Percentiles rank a stretch among this genome's conserved stretches.
phyloP scores from a whole-genome alignment of 2,329 filamentous ascomycete species.

The Thielaviopsis populi region DNA sequence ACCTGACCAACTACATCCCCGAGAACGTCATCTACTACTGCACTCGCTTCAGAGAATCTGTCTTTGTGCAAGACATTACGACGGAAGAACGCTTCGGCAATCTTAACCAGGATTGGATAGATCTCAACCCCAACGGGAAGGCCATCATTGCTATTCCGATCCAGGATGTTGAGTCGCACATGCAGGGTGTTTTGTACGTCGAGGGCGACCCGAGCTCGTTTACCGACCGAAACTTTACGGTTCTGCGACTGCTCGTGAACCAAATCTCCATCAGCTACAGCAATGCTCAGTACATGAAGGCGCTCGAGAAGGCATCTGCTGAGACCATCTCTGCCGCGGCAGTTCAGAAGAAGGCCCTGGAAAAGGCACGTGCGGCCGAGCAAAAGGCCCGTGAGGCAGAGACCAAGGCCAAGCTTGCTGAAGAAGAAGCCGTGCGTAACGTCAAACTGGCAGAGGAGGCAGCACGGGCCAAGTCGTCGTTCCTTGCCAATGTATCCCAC shows the following conservation, averaged over 20 bases:
- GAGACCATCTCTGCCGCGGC: conserved; percentile 66
- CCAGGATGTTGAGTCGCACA: conserved; percentile 51
- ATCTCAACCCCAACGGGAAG: conserved; percentile 52
- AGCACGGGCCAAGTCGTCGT: conserved; percentile 69
- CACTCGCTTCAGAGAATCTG: conserved; percentile 57
- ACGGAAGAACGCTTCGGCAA: conserved; percentile 67
- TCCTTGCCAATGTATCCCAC: conserved; percentile 66
- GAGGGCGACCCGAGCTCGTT: conserved; percentile 62
- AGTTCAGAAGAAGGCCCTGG: conserved; percentile 58
- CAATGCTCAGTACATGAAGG: conserved; percentile 51
- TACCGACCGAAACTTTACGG: conserved; percentile 55
- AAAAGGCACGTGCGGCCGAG: conserved; percentile 40
- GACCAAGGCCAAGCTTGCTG: conserved; percentile 59
- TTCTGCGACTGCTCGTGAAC: conserved; percentile 57
- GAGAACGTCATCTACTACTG: conserved; percentile 65
- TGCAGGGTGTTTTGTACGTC: conserved; percentile 61
- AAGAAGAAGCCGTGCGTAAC: conserved; percentile 61
- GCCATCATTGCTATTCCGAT: conserved; percentile 72
- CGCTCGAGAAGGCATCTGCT: conserved; percentile 61
- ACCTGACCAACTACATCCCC: conserved; percentile 52
- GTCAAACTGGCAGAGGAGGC: conserved; percentile 73
- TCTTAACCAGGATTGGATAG: conserved; percentile 53
- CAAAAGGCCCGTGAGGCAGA: conserved; percentile 39
- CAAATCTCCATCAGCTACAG: conserved; percentile 62
- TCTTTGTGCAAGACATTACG: conserved; percentile 59